These are phyloP conservation scores for Endotrypanum monterogeii DNA, from an alignment of 208 protist genomes.

Conservation along the genomic window DNA sequence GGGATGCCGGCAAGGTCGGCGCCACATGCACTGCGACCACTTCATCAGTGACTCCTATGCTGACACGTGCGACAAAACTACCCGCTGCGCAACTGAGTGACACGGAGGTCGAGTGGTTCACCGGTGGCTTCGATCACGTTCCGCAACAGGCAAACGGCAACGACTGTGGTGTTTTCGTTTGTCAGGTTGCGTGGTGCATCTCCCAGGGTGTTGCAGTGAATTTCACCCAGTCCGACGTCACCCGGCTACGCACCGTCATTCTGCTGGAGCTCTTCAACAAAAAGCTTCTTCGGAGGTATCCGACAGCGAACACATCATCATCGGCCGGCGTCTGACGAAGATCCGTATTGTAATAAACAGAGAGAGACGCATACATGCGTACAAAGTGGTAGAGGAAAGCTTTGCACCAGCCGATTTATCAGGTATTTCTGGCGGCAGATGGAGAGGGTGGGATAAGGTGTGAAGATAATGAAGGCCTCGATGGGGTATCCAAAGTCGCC, in stretches of 20 bases:
- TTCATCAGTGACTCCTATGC: background rate
- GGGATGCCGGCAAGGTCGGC: background rate
- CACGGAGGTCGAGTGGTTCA: conserved; percentile 40
- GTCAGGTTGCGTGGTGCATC: conserved; percentile 69
- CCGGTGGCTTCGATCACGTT: conserved; percentile 36
- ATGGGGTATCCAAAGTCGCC: too few relatives aligned
- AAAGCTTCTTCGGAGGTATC: conserved; percentile 52
- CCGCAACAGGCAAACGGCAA: conserved; percentile 74
- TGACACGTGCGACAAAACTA: conserved; percentile 13
- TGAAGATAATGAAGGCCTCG: too few relatives aligned
- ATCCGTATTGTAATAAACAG: background rate
- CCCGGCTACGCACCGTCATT: conserved; percentile 53
- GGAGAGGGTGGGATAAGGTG: too few relatives aligned
- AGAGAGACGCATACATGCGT: background rate
- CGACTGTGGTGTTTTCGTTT: conserved; percentile 89
- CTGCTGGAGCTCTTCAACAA: conserved; percentile 57
- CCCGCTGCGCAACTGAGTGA: conserved; percentile 25
- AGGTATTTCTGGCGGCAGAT: too few relatives aligned
- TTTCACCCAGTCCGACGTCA: conserved; percentile 53
- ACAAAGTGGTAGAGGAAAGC: background rate
- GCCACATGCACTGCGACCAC: background rate
- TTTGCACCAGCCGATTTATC: too few relatives aligned
- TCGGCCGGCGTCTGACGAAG: conserved; percentile 34
- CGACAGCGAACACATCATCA: conserved; percentile 41
- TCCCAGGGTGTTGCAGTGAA: conserved; percentile 53